A percentile compares a stretch with the other conserved stretches of the same genome.
Conservation (phyloP, 805 yeast genomes). For the Ogataea paraovalis region DNA sequence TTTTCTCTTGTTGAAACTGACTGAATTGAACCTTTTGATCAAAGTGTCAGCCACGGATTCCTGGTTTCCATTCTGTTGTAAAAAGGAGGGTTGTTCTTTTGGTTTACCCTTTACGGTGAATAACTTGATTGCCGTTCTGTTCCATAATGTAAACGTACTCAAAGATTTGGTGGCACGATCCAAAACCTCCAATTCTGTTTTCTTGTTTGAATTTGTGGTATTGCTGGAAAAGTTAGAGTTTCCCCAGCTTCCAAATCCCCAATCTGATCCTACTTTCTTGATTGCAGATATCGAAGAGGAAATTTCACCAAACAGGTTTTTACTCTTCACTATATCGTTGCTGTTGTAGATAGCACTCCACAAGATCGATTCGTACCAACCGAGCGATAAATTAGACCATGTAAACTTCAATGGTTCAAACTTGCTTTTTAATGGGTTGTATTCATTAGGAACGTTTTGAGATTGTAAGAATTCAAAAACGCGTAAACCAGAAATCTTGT, state of each 20-base stretch:
- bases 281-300: slow-evolving; percentile 28
- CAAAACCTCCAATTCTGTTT: slow-evolving; percentile 5
- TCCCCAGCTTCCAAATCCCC: slow-evolving; percentile 30
- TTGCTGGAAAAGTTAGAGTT: background rate
- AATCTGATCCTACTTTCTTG: slow-evolving; percentile 33
- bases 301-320: slow-evolving; percentile 33
- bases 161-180: slow-evolving; percentile 12
- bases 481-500: slow-evolving; percentile 38
- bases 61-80: slow-evolving; percentile 39
- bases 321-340: slow-evolving; percentile 33
- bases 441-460: slow-evolving; percentile 32
- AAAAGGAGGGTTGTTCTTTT: slow-evolving; percentile 20
- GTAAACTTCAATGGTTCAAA: slow-evolving; percentile 48
- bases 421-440: slow-evolving; percentile 35
- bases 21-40: slow-evolving; percentile 44
- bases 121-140: slow-evolving; percentile 39
- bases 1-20: slow-evolving; percentile 28
- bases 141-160: slow-evolving; percentile 38
- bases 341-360: slow-evolving; percentile 53
- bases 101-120: slow-evolving; percentile 33
- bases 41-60: slow-evolving; percentile 48
- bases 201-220: background rate
- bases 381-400: slow-evolving; percentile 63
- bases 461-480: slow-evolving; percentile 9
- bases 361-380: slow-evolving; percentile 70